Evolutionary conservation across 2,329 filamentous ascomycete species (phyloP).

Genomic region (Atkinsonella texensis): DNA sequence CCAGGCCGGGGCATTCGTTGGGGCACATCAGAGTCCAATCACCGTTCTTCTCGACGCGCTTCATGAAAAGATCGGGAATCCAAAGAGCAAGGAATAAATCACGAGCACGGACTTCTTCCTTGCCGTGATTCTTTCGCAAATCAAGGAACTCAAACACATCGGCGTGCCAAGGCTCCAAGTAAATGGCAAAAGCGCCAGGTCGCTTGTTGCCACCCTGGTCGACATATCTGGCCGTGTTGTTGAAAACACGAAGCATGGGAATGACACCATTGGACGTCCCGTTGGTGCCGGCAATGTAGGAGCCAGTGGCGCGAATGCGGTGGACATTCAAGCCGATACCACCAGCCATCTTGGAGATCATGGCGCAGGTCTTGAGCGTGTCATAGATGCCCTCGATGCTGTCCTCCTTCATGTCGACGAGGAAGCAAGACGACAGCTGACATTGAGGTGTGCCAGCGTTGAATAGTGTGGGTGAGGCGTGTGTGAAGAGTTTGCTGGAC

Average conservation of each 20-base stretch:
- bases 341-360: constrained; percentile 99
- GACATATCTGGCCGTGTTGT: constrained; percentile 97
- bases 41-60: constrained; percentile 92
- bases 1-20: constrained; percentile 87
- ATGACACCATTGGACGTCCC: constrained; percentile 95
- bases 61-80: constrained; percentile 99
- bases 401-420: constrained; percentile 99
- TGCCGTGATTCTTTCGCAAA: constrained; percentile 97
- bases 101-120: constrained; percentile 93
- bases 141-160: constrained; percentile 97
- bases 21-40: constrained; percentile 98
- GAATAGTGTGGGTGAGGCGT: constrained; percentile 95
- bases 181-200: constrained; percentile 95
- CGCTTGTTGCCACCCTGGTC: constrained; percentile 99
- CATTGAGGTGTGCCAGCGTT: constrained; percentile 91
- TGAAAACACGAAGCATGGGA: constrained; percentile 97
- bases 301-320: constrained; percentile 91
- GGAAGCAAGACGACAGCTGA: constrained; percentile 95
- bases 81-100: constrained; percentile 96
- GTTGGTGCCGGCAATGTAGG: constrained; percentile 96
- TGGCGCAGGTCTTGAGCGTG: constrained; percentile 95
- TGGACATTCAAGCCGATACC: constrained; percentile 96
- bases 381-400: constrained; percentile 99
- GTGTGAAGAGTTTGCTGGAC: constrained; percentile 97
- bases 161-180: constrained; percentile 97